Base-by-base conservation (phyloP, 306 rosid genomes). In the apple (Malus domestica) region DNA sequence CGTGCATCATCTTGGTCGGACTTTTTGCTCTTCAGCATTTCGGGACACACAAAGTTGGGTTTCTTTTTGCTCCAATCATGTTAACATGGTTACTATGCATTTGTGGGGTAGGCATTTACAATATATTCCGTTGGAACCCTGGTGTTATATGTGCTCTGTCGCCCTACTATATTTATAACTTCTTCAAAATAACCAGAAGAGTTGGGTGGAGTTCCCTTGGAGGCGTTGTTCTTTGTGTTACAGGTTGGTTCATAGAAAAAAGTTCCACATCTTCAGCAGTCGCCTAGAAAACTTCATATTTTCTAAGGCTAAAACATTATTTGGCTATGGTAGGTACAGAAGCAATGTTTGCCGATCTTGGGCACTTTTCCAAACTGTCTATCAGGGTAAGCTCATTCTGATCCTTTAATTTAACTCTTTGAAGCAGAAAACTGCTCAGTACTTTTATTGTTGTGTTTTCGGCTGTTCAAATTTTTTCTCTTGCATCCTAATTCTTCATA, bases 331-430 rank as follows among this genome's bases (percentile, higher is more conserved):
- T 73, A 80, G 84, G 80, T 29, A 35, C 80, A 13, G 84, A 80
- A 71, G 84, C 84, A 38, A 80, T 80, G 84, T 80, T 80, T 69
- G 80, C 84, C 8, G 77, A 80, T 76, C 80, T 80, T 52, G 84
- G 84, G 35, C 84, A 80, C 58, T 80, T 80, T 58, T 76, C 81
- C 49, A 71, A 78, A 70, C 81, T 70, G 35, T 70, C 81, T 60
- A 22, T 78, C 64, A n/a, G 70, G 76, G 81, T 78, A 70, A 42
- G 23, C 44, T 33, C 10, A 54, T 35, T 44, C 45, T n/a, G 14
- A 32, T 44, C 29, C 32, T 59, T 44, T 45, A 11, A 25, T 33
- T 20, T 14, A 3, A 23, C 33, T 4, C n/a, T 22, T 16, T 33
- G 72, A 38, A 32, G 49, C 52, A 12, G 23, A 8, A 49, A 51